Conservation (phyloP, 495 filamentous ascomycete genomes). For the Aspergillus mulundensis region DNA sequence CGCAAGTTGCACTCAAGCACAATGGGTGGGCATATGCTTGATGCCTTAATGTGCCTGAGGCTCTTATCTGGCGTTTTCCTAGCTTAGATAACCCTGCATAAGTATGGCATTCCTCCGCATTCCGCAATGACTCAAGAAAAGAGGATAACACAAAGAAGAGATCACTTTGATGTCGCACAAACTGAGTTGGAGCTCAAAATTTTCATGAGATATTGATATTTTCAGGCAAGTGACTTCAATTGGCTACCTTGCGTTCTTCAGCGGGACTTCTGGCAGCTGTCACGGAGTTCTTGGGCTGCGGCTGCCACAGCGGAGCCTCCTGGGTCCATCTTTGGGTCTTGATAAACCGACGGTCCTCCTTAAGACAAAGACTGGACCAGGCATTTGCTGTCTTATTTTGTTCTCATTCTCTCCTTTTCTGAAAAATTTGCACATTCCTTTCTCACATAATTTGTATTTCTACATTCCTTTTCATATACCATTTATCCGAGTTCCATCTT, state of each 20-base stretch:
- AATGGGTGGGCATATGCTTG: not conserved
- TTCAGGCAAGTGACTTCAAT: not conserved
- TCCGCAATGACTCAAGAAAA: not conserved
- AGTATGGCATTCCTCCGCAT: not conserved
- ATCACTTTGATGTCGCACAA: not conserved
- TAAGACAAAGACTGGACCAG: not conserved
- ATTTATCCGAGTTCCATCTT: not conserved
- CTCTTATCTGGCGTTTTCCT: not conserved
- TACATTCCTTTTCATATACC: conserved; percentile 3
- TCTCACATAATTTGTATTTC: not conserved
- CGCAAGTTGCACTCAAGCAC: not conserved
- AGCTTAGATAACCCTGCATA: conserved; percentile 1
- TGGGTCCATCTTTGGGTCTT: conserved; percentile 17
- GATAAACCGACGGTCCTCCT: conserved; percentile 8
- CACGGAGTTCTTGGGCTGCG: not conserved
- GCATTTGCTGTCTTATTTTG: not conserved
- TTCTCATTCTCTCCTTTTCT: conserved; percentile 1
- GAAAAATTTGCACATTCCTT: not conserved
- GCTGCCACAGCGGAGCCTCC: conserved; percentile 1
- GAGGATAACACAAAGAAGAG: not conserved
- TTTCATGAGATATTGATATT: not conserved
- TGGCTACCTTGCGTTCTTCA: not conserved
- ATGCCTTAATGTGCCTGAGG: conserved; percentile 1
- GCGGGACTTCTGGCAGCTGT: not conserved
- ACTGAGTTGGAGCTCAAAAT: not conserved